Evolutionary conservation across 2,329 filamentous ascomycete genomes (phyloP), one percentile per base, ranked within the genome.

Genomic region (Alternaria solani): DNA sequence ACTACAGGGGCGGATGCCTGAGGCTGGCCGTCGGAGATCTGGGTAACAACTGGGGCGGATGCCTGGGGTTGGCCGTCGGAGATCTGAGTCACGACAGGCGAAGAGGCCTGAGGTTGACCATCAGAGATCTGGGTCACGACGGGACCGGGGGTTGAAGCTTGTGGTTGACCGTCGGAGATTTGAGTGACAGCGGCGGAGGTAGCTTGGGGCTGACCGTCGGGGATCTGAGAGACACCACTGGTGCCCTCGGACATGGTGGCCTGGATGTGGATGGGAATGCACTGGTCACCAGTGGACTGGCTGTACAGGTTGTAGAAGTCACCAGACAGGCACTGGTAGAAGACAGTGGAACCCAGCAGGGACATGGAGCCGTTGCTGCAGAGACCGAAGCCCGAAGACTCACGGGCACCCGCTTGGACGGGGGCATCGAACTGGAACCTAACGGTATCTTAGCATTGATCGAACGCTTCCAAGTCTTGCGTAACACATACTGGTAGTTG

Each of bases 221-320:
- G 58, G 54, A 75, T 71, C 64, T 75, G 68, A 4, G 72, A 67
- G n/a, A 74, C 63, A 36, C 60, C 39, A 25, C 58, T 61, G n/a
- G 49, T 41, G 11, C 26, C 46, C 12, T 30, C 46, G 11, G 14
- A 32, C 53, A 52, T 61, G 43, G 66, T 66, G 39, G 68, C 69
- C 43, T 64, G 58, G 20, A 79, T 70, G 62, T 75, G 74, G 55
- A 79, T 75, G 32, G 71, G 65, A 23, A 84, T 81, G 80, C 92
- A 95, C 77, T 94, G 91, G 23, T 79, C 78, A 4, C 89, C 91
- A 82, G 85, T 88, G 72, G 85, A 78, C 59, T 86, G 83, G 77
- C 94, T 89, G 78, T 96, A 96, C 26, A 96, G 82, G 83, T 96
- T 96, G 84, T 89, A 93, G 81, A 95, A 94, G 75, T 81, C 79